Evolutionary conservation across 441 rosid genomes (phyloP), one percentile per base, ranked within the genome.

Genomic region (Bruguiera hainesii): DNA sequence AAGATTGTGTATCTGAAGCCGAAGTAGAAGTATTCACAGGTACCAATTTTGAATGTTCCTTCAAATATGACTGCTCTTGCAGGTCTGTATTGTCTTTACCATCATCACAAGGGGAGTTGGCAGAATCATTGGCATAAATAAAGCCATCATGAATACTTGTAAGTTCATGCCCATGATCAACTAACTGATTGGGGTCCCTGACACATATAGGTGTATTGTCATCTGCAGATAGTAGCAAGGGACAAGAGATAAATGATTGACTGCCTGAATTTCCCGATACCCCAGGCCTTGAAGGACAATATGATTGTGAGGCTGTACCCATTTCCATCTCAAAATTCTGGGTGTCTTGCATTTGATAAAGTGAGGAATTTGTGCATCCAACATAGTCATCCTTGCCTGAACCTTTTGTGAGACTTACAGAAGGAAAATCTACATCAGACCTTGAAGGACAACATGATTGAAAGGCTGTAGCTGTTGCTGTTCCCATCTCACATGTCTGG

Each of bases 41-140:
- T 71, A 92, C 87, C 75, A 92, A 73, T 74, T 83, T 94, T 61
- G 78, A 71, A 61, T 83, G 76, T 72, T 87, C 91, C 66, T 81
- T 77, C 52, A 82, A 48, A 78, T 78, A 85, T 58, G 87, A 67
- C 71, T 79, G 78, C 55, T 76, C 90, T 69, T 82, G 91, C 65
- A 69, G 76, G 68, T 74, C 78, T 62, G 66, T 63, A 59, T 65
- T 77, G 60, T 66, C 69, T 26, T 63, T 75, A 72, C 75, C 75
- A 59, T 74, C 80, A 74, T 82, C 83, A 73, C 76, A 77, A 50
- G 78, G 80, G 71, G 93, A 81, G 79, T 71, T 71, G 51, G 72
- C 61, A 56, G 74, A 76, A 63, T 82, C 83, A 73, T 72, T 75
- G 57, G 80, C 75, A 71, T 72, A 78, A 63, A 86, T 80, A 76